phyloP scores from a whole-genome alignment of 192 early-diverging fungal genomes.

The Backusella circina region DNA sequence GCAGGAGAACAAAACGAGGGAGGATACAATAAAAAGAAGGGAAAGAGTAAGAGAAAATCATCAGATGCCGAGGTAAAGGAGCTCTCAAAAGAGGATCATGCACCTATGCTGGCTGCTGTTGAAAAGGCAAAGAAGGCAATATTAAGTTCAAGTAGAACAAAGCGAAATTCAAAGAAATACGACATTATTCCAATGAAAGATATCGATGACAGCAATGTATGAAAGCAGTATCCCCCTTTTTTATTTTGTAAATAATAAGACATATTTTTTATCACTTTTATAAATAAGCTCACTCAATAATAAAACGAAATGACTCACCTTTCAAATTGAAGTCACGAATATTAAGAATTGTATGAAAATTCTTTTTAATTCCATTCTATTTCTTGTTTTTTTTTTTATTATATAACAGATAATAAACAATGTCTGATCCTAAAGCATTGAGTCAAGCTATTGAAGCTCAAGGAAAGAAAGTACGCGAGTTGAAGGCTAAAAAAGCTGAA shows the following conservation, averaged over 20 bases:
- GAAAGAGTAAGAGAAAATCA: constrained; percentile 13
- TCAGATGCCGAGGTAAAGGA: constrained; percentile 10
- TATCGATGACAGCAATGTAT: background rate
- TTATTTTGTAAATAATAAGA: background rate
- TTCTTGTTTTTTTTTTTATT: background rate
- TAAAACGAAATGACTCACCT: background rate
- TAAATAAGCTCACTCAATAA: too few species aligned
- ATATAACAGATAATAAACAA: background rate
- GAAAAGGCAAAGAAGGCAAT: constrained; percentile 9
- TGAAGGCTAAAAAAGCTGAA: constrained; percentile 60
- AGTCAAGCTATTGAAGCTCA: constrained; percentile 51
- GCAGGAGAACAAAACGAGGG: background rate
- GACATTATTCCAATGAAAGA: constrained; percentile 18
- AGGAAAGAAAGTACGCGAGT: constrained; percentile 52
- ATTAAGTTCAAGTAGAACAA: background rate
- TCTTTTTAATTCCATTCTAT: background rate
- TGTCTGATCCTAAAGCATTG: constrained; percentile 29
- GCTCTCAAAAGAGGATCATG: background rate
- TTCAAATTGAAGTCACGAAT: background rate
- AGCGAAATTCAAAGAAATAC: constrained; percentile 2
- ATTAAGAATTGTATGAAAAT: background rate
- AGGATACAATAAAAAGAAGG: background rate
- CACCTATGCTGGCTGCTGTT: constrained; percentile 2
- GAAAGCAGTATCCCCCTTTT: background rate
- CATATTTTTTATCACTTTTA: too few species aligned